Percentiles rank a stretch among this genome's conserved stretches.
Evolutionary conservation across 2,329 filamentous ascomycete genomes (phyloP).

Genomic region (Alternaria brassicicola): DNA sequence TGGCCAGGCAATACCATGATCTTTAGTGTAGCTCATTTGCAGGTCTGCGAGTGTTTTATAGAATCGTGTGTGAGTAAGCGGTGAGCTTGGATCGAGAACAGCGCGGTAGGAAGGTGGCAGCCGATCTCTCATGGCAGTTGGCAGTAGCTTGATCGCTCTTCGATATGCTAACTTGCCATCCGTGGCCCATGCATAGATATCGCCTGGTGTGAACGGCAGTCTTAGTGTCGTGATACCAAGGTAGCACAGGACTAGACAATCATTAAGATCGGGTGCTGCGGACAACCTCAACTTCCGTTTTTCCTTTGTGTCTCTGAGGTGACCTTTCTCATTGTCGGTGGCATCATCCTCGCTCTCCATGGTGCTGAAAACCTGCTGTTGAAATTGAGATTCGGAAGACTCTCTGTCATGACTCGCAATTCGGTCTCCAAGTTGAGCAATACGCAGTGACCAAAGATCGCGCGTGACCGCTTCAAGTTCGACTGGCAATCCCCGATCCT

Average conservation of each 20-base stretch:
- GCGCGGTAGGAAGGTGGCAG: slow-evolving; percentile 67
- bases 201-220: slow-evolving; percentile 75
- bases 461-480: slow-evolving; percentile 80
- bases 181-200: slow-evolving; percentile 71
- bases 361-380: slow-evolving; percentile 65
- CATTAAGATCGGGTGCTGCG: slow-evolving; percentile 68
- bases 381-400: slow-evolving; percentile 48
- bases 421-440: slow-evolving; percentile 62
- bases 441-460: slow-evolving; percentile 83
- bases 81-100: slow-evolving; percentile 60
- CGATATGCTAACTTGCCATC: slow-evolving; percentile 74
- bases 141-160: slow-evolving; percentile 64
- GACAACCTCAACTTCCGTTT: slow-evolving; percentile 55
- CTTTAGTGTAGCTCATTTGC: slow-evolving; percentile 66
- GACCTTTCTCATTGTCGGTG: slow-evolving; percentile 42
- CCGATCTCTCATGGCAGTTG: slow-evolving; percentile 68
- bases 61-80: slow-evolving; percentile 62
- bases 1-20: slow-evolving; percentile 75
- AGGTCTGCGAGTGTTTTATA: slow-evolving; percentile 69
- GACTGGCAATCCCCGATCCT: slow-evolving; percentile 67
- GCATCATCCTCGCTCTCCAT: slow-evolving; percentile 53
- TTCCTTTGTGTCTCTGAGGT: slow-evolving; percentile 33
- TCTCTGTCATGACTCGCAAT: slow-evolving; percentile 45
- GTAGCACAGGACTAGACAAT: slow-evolving; percentile 81
- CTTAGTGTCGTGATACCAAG: slow-evolving; percentile 76